Percentiles rank a stretch among this genome's conserved stretches.
Evolutionary conservation across 371 early-diverging fungal species (phyloP).

Genomic region (Nematocida ironsii): DNA sequence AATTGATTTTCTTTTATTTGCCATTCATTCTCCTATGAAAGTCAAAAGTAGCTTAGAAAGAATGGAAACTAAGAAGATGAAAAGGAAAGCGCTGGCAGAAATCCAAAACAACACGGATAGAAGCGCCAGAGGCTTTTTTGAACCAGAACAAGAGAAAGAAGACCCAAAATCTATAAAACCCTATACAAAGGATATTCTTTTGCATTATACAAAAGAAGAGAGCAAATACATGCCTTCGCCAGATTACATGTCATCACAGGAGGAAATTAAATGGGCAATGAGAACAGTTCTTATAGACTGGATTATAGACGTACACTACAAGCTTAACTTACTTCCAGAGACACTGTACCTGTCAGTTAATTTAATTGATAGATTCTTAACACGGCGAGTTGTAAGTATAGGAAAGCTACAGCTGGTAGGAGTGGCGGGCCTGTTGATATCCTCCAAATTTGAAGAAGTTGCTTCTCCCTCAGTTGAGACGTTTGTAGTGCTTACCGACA

Average conservation of each 20-base stretch:
- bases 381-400: slow-evolving; percentile 76
- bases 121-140: not conserved
- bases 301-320: slow-evolving; percentile 83
- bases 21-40: slow-evolving; percentile 51
- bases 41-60: slow-evolving; percentile 53
- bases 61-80: slow-evolving; percentile 15
- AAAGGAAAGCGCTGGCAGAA: slow-evolving; percentile 38
- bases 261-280: slow-evolving; percentile 85
- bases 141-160: not conserved
- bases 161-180: slow-evolving; percentile 59
- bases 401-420: slow-evolving; percentile 92
- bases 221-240: slow-evolving; percentile 4
- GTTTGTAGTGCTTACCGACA: slow-evolving; percentile 62
- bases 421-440: slow-evolving; percentile 81
- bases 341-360: slow-evolving; percentile 87
- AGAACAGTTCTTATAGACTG: slow-evolving; percentile 82
- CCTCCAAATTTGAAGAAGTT: slow-evolving; percentile 93
- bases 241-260: slow-evolving; percentile 77
- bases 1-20: slow-evolving; percentile 62
- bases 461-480: slow-evolving; percentile 68
- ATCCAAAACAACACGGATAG: slow-evolving; percentile 6
- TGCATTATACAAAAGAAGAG: slow-evolving; percentile 43
- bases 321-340: slow-evolving; percentile 85
- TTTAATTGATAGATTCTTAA: slow-evolving; percentile 90
- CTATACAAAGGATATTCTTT: slow-evolving; percentile 54